Evolutionary conservation across 495 filamentous ascomycete genomes (phyloP).

Genomic region (Xylaria curta): DNA sequence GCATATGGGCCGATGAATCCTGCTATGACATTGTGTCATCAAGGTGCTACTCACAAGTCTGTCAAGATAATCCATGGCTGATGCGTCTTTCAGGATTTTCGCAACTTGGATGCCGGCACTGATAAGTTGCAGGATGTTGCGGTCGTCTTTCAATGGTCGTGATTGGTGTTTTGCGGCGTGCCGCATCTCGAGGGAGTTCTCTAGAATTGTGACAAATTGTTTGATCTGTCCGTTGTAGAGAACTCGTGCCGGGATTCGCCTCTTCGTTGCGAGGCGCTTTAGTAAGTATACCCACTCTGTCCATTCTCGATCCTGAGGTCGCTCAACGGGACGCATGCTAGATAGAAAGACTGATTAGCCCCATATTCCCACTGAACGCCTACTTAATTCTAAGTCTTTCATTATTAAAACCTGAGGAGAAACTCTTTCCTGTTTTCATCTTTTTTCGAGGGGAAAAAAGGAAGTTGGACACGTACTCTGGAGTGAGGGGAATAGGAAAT

Average conservation of each 20-base stretch:
- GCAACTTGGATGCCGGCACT: constrained; percentile 86
- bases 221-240: constrained; percentile 91
- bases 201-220: constrained; percentile 80
- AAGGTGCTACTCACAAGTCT: constrained; percentile 49
- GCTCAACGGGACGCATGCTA: constrained; percentile 74
- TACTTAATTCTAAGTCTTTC: neutral
- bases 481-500: constrained; percentile 80
- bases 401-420: neutral
- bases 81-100: constrained; percentile 81
- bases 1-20: neutral
- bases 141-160: constrained; percentile 85
- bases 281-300: constrained; percentile 91
- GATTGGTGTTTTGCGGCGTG: constrained; percentile 84
- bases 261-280: constrained; percentile 83
- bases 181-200: constrained; percentile 85
- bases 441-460: neutral
- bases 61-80: constrained; percentile 81
- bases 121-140: constrained; percentile 85
- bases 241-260: constrained; percentile 80
- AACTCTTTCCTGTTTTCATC: neutral
- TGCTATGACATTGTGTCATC: constrained; percentile 51
- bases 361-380: neutral
- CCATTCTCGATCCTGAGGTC: constrained; percentile 85
- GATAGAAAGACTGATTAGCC: constrained; percentile 1
- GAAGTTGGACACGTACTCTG: constrained; percentile 52